Evolutionary conservation across 768 basidiomycete species (phyloP).

Genomic region (Pleurotus giganteus): DNA sequence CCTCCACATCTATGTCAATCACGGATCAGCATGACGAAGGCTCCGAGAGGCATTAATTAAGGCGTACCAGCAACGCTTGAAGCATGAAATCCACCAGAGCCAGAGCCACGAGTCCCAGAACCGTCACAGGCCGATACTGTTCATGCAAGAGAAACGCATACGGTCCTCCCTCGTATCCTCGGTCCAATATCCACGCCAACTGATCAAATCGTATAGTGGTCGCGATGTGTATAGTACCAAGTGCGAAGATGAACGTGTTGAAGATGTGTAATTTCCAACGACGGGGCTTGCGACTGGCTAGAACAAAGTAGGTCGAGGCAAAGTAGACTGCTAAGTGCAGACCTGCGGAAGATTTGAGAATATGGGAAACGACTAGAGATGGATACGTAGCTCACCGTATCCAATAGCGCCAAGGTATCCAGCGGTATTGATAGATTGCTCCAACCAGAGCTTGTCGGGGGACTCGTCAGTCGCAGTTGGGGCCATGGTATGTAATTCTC

Average conservation of each 20-base stretch:
- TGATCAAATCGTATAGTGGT: neutral
- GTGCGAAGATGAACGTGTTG: neutral
- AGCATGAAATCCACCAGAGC: neutral
- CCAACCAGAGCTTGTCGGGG: conserved; percentile 11
- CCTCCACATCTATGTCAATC: neutral
- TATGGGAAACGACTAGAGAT: neutral
- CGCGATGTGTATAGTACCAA: neutral
- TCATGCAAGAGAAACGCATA: neutral
- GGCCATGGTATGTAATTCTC: too few relatives aligned
- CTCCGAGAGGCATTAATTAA: too few relatives aligned
- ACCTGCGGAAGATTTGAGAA: neutral
- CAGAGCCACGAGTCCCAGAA: neutral
- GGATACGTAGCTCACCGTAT: neutral
- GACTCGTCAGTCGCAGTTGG: neutral
- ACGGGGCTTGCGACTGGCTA: neutral
- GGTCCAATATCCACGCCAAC: neutral
- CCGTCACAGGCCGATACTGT: neutral
- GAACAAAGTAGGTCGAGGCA: neutral
- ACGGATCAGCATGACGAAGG: neutral
- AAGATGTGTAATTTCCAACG: neutral
- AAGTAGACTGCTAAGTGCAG: neutral
- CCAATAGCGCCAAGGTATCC: neutral
- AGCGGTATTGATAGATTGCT: conserved; percentile 14
- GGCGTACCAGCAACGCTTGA: neutral
- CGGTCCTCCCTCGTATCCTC: neutral